A percentile compares a stretch with the other conserved stretches of the same genome.
Evolutionary conservation across 2,329 filamentous ascomycete species (phyloP).

Genomic region (Phialophora tarda): DNA sequence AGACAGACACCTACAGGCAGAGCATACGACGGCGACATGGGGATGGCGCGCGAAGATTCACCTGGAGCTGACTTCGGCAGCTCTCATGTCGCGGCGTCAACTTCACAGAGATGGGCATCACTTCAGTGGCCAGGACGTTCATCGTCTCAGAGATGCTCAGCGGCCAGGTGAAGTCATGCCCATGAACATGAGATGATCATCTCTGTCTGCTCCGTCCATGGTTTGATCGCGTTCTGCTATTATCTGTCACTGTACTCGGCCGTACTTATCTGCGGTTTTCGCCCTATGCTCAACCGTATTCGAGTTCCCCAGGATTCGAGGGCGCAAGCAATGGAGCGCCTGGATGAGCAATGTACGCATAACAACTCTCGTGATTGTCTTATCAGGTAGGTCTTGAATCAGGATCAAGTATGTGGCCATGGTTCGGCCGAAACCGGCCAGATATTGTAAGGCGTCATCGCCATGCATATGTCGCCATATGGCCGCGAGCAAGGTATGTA

Average conservation of each 20-base stretch:
- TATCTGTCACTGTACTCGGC: not conserved
- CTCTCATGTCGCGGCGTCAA: not conserved
- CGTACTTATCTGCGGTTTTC: not conserved
- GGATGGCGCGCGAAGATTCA: not conserved
- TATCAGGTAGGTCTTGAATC: not conserved
- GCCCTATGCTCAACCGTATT: not conserved
- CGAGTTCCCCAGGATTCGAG: not conserved
- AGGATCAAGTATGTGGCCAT: not conserved
- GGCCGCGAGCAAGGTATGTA: not conserved
- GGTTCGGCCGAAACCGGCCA: not conserved
- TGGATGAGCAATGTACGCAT: not conserved
- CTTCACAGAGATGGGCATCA: not conserved
- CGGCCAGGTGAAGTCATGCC: too few relatives aligned
- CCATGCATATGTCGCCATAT: constrained; percentile 17
- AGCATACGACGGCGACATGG: not conserved
- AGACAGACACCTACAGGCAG: not conserved
- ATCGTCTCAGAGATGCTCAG: not conserved
- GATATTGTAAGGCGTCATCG: constrained; percentile 22
- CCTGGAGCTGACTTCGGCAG: not conserved
- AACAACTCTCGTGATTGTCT: not conserved
- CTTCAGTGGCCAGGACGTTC: not conserved
- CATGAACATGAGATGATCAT: too few relatives aligned
- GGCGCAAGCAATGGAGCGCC: not conserved
- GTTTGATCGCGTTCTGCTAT: not conserved
- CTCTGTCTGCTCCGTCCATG: too few relatives aligned